Percentiles rank a stretch among this genome's conserved stretches.
Conservation (phyloP, 257 asterid species). For the Solanum virginianum region DNA sequence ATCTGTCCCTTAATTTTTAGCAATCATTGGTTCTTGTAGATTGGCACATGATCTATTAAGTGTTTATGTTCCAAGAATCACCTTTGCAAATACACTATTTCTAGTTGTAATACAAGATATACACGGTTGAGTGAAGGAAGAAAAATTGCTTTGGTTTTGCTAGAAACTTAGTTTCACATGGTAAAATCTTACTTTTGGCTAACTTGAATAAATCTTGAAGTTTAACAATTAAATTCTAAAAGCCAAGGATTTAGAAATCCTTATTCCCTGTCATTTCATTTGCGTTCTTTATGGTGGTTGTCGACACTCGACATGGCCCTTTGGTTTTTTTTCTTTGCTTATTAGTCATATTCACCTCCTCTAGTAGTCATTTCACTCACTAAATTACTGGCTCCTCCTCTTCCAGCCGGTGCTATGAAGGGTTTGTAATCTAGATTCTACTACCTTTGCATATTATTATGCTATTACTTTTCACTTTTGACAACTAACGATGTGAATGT, state of each 20-base stretch:
- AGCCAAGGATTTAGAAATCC: background rate
- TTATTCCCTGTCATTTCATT: background rate
- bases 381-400: background rate
- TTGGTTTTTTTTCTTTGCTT: background rate
- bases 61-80: background rate
- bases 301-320: background rate
- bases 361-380: background rate
- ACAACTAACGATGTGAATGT: background rate
- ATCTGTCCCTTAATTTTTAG: background rate
- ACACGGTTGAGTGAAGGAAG: background rate
- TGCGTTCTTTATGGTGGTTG: background rate
- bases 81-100: background rate
- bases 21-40: background rate
- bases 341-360: background rate
- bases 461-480: background rate
- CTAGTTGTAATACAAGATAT: background rate
- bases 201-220: background rate
- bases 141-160: background rate
- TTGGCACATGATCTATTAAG: background rate
- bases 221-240: background rate
- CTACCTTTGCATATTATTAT: background rate
- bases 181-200: background rate
- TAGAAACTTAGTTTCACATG: background rate
- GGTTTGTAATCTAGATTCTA: background rate
- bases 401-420: background rate